Conservation (phyloP, 2,329 filamentous ascomycete genomes). For the Emergomyces africanus region DNA sequence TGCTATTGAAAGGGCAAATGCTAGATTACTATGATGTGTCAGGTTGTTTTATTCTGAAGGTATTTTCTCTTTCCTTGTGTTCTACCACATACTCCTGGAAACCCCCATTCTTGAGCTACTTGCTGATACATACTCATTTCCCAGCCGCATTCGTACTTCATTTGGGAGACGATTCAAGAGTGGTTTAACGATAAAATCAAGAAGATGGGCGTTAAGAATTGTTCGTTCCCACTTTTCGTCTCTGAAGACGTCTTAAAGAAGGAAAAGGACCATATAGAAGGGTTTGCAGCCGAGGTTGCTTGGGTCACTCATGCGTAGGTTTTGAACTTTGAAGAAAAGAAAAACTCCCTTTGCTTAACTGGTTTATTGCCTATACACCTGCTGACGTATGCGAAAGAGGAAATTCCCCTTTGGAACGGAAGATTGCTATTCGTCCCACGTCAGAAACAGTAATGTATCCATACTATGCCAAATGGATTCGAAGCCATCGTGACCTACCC, state of each 20-base stretch:
- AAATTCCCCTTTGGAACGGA: conserved; percentile 80
- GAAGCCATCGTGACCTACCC: conserved; percentile 87
- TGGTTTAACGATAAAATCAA: conserved; percentile 59
- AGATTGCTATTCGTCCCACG: conserved; percentile 56
- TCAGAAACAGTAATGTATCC: conserved; percentile 82
- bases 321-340: neutral
- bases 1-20: conserved; percentile 93
- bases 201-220: conserved; percentile 83
- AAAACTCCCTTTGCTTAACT: neutral
- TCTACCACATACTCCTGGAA: neutral
- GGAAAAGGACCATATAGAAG: conserved; percentile 95
- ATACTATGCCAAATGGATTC: conserved; percentile 95
- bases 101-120: neutral
- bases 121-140: conserved; percentile 6
- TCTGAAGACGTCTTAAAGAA: conserved; percentile 72
- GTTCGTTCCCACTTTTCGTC: conserved; percentile 93
- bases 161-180: conserved; percentile 54
- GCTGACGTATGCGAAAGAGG: conserved; percentile 44
- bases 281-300: conserved; percentile 67
- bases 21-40: conserved; percentile 97
- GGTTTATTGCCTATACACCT: conserved; percentile 6
- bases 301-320: conserved; percentile 39
- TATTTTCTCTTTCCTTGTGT: conserved; percentile 13
- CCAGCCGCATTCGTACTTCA: conserved; percentile 50
- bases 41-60: conserved; percentile 91